Percentiles rank a stretch among this genome's conserved stretches.
Evolutionary conservation across 2,329 filamentous ascomycete species (phyloP).

Genomic region (Didymella sp.): DNA sequence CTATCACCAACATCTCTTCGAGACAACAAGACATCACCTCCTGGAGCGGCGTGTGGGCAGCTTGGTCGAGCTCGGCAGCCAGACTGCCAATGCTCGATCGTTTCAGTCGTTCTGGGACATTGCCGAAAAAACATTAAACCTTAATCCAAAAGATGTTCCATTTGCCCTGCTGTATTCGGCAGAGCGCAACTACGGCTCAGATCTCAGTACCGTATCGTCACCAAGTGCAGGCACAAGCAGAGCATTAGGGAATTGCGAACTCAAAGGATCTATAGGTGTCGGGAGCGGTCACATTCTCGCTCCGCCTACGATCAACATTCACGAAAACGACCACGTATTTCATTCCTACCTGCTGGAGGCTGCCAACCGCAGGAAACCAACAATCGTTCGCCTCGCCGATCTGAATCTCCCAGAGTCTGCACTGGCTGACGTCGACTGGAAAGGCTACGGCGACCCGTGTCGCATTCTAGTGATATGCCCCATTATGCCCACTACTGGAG

Average conservation of each 20-base stretch:
- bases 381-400: slow-evolving; percentile 41
- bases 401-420: slow-evolving; percentile 36
- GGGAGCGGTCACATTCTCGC: slow-evolving; percentile 34
- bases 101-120: slow-evolving; percentile 74
- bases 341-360: slow-evolving; percentile 36
- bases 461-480: slow-evolving; percentile 46
- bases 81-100: slow-evolving; percentile 71
- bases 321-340: slow-evolving; percentile 28
- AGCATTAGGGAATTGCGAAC: slow-evolving; percentile 21
- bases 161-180: slow-evolving; percentile 38
- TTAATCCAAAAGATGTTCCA: slow-evolving; percentile 64
- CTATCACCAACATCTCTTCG: slow-evolving; percentile 77
- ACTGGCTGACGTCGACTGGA: slow-evolving; percentile 39
- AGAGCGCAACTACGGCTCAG: slow-evolving; percentile 21
- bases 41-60: slow-evolving; percentile 33
- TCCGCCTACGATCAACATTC: slow-evolving; percentile 34
- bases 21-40: slow-evolving; percentile 67
- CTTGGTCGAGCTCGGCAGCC: slow-evolving; percentile 74
- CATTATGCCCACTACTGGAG: slow-evolving; percentile 44
- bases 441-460: slow-evolving; percentile 47
- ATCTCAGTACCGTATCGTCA: slow-evolving; percentile 27
- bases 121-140: slow-evolving; percentile 70
- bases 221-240: slow-evolving; percentile 20
- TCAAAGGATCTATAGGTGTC: slow-evolving; percentile 39
- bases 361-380: slow-evolving; percentile 37